Evolutionary conservation across 495 filamentous ascomycete genomes (phyloP).

Genomic region (Aspergillus panamensis): DNA sequence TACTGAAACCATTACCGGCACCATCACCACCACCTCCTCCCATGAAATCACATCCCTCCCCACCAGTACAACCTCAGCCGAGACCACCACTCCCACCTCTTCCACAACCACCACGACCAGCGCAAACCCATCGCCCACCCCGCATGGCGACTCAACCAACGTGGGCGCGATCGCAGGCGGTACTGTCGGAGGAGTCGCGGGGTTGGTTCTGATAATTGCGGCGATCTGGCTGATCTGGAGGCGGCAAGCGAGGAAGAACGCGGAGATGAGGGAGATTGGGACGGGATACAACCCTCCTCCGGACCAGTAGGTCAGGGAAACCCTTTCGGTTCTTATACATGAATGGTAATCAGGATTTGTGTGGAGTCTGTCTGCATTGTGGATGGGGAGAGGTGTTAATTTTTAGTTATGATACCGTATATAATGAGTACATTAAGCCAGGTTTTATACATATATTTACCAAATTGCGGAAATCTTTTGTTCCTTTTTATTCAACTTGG

Average conservation of each 20-base stretch:
- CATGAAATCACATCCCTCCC: background rate
- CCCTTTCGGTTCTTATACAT: too few species aligned
- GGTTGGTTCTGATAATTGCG: slow-evolving; percentile 1
- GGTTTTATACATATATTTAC: background rate
- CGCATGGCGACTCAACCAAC: too few species aligned
- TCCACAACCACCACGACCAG: background rate
- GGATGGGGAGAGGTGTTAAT: too few species aligned
- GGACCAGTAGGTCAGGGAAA: too few species aligned
- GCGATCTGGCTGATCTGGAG: slow-evolving; percentile 1
- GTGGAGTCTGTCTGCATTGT: too few species aligned
- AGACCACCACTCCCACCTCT: background rate
- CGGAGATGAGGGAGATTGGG: slow-evolving; percentile 10
- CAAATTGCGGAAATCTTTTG: background rate
- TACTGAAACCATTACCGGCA: background rate
- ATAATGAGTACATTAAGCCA: too few species aligned
- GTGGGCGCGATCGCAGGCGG: slow-evolving; percentile 10
- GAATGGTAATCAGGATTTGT: too few species aligned
- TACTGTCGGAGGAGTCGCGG: slow-evolving; percentile 6
- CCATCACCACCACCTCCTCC: background rate
- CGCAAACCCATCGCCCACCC: too few species aligned
- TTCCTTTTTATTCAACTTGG: background rate
- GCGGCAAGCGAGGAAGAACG: slow-evolving; percentile 9
- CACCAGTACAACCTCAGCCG: background rate
- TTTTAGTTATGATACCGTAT: too few species aligned
- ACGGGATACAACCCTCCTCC: slow-evolving; percentile 1